These are phyloP conservation scores for Sphagnum contortum DNA, from an alignment of 225 moss, liverwort and hornwort genomes.

Conservation along the genomic window DNA sequence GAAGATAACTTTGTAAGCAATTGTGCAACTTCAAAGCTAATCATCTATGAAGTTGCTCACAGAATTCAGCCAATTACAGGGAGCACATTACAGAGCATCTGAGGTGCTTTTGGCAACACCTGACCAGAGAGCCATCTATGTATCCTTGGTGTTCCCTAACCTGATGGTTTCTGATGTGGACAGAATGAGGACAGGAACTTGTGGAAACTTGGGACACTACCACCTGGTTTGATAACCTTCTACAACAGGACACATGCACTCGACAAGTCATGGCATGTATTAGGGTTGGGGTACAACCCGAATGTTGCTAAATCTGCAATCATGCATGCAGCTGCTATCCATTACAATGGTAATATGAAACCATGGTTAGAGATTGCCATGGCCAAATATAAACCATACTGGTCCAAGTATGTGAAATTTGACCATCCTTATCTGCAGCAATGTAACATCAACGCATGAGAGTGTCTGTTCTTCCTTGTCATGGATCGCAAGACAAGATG, in stretches of 20 bases:
- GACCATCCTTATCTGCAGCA: conserved; percentile 41
- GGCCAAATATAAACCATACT: conserved; percentile 46
- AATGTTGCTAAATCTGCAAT: conserved; percentile 36
- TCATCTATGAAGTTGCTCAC: no score
- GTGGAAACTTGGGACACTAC: conserved; percentile 65
- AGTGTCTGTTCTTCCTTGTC: no score
- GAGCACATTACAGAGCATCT: no score
- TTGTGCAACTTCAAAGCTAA: no score
- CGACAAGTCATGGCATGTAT: conserved; percentile 55
- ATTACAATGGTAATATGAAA: conserved; percentile 61
- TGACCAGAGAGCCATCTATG: no score
- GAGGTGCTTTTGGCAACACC: no score
- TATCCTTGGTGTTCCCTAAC: no score
- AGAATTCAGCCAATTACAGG: no score
- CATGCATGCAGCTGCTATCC: conserved; percentile 41
- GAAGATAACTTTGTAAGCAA: no score
- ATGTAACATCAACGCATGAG: conserved; percentile 50
- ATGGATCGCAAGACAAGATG: no score
- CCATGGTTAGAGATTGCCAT: conserved; percentile 64
- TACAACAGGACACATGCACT: conserved; percentile 45
- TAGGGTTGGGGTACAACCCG: conserved; percentile 59
- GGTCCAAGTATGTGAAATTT: conserved; percentile 54
- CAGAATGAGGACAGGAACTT: conserved; percentile 60
- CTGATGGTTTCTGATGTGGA: background rate
- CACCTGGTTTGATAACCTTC: conserved; percentile 60